Conservation (phyloP, 2,329 filamentous ascomycete genomes). For the Paraconiothyrium sp. region DNA sequence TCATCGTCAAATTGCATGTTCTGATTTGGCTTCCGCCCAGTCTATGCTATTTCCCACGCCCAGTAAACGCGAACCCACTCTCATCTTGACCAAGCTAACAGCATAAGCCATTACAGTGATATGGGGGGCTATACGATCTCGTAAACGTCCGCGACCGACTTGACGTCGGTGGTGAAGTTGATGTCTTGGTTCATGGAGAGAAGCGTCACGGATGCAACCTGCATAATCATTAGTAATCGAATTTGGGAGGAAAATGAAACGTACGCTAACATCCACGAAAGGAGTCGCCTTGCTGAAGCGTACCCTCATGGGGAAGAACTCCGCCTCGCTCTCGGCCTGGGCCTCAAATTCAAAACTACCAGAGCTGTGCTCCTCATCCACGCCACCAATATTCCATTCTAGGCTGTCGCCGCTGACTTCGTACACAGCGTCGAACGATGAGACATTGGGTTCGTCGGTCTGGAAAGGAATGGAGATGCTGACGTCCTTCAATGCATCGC, state of each 20-base stretch:
- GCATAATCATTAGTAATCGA: background rate
- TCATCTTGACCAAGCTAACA: background rate
- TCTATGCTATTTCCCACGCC: slow-evolving; percentile 6
- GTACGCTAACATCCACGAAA: slow-evolving; percentile 93
- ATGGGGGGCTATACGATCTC: slow-evolving; percentile 71
- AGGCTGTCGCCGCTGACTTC: slow-evolving; percentile 92
- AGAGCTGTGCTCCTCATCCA: slow-evolving; percentile 82
- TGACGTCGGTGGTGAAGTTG: slow-evolving; percentile 83
- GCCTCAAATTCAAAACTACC: slow-evolving; percentile 97
- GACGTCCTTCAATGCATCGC: slow-evolving; percentile 82
- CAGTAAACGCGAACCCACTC: background rate
- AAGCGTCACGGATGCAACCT: slow-evolving; percentile 76
- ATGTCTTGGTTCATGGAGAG: slow-evolving; percentile 81
- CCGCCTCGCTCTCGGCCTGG: slow-evolving; percentile 83
- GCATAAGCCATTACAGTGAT: background rate
- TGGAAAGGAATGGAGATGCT: slow-evolving; percentile 87
- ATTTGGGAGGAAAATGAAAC: slow-evolving; percentile 48
- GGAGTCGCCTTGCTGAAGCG: slow-evolving; percentile 86
- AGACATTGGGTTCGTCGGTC: slow-evolving; percentile 84
- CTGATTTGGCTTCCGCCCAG: background rate
- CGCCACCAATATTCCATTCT: slow-evolving; percentile 90
- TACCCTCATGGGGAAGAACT: slow-evolving; percentile 98
- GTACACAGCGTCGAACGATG: slow-evolving; percentile 93
- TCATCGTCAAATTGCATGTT: slow-evolving; percentile 6
- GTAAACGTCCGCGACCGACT: slow-evolving; percentile 79